Percentiles rank a stretch among this genome's conserved stretches.
These are phyloP conservation scores for Penicillium pulvis DNA, from an alignment of 495 filamentous ascomycete genomes.

Conservation along the genomic window DNA sequence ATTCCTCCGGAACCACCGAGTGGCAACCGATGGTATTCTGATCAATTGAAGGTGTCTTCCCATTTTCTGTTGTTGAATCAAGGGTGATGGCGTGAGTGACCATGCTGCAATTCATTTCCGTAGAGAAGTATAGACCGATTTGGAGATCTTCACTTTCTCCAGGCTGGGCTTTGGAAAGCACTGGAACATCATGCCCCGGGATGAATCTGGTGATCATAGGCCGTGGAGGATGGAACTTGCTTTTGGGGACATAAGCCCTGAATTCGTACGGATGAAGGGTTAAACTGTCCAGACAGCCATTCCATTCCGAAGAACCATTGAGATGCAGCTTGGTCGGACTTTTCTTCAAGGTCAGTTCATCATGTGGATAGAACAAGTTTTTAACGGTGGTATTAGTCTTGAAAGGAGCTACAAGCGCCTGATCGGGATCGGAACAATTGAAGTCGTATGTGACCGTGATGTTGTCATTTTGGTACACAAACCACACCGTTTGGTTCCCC, in stretches of 20 bases:
- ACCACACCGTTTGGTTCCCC: constrained; percentile 62
- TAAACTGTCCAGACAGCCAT: constrained; percentile 60
- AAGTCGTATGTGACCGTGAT: constrained; percentile 59
- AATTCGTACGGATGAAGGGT: constrained; percentile 61
- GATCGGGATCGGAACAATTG: constrained; percentile 52
- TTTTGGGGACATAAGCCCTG: constrained; percentile 62
- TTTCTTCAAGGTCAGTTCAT: constrained; percentile 51
- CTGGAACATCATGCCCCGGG: constrained; percentile 64
- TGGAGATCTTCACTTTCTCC: constrained; percentile 49
- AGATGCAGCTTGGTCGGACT: constrained; percentile 43
- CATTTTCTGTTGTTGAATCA: constrained; percentile 54
- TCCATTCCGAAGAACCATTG: constrained; percentile 45
- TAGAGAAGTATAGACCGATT: constrained; percentile 61
- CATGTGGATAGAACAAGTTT: constrained; percentile 68
- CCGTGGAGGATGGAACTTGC: constrained; percentile 49
- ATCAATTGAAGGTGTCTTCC: constrained; percentile 42
- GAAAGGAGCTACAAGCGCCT: constrained; percentile 62
- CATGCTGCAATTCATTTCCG: constrained; percentile 62
- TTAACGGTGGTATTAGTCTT: constrained; percentile 57
- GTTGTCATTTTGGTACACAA: constrained; percentile 67
- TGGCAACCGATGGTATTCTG: constrained; percentile 46
- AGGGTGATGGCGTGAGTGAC: constrained; percentile 54
- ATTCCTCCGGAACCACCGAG: constrained; percentile 27
- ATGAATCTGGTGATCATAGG: constrained; percentile 68
- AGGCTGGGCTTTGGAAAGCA: constrained; percentile 51